A percentile compares a stretch with the other conserved stretches of the same genome.
phyloP scores from a whole-genome alignment of 345 rosid species.

The Hibiscus syriacus region DNA sequence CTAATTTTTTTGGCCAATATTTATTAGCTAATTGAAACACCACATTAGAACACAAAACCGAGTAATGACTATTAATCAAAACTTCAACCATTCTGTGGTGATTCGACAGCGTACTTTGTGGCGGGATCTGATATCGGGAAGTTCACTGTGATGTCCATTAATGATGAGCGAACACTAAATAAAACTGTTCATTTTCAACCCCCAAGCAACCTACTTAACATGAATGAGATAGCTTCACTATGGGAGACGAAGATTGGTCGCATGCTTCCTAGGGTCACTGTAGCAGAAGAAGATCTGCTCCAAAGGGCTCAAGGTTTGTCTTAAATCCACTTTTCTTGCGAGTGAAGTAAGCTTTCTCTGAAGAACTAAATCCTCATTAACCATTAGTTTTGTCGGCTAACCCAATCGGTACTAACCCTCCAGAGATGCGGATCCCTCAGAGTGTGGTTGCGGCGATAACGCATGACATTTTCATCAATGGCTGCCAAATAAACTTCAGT shows the following conservation, averaged over 20 bases:
- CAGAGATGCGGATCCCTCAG: slow-evolving; percentile 30
- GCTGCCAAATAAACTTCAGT: slow-evolving; percentile 25
- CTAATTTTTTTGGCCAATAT: no score
- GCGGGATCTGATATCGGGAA: slow-evolving; percentile 30
- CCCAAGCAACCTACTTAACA: slow-evolving; percentile 17
- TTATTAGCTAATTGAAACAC: no score
- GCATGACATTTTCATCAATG: slow-evolving; percentile 31
- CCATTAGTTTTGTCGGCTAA: no score
- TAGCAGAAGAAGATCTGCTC: slow-evolving; percentile 26
- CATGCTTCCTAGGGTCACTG: slow-evolving; percentile 21
- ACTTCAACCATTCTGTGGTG: neutral
- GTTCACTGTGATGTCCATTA: slow-evolving; percentile 19
- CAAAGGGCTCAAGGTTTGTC: slow-evolving; percentile 22
- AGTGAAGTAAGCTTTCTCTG: neutral
- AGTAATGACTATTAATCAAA: neutral
- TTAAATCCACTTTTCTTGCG: neutral
- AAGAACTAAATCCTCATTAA: no score
- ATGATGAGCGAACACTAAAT: slow-evolving; percentile 23
- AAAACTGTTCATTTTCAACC: slow-evolving; percentile 33
- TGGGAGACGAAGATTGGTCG: slow-evolving; percentile 31
- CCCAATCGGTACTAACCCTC: neutral
- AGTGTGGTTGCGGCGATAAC: slow-evolving; percentile 27
- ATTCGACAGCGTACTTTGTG: slow-evolving; percentile 26
- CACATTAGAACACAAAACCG: neutral
- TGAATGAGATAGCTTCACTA: slow-evolving; percentile 25